Evolutionary conservation across 768 basidiomycete genomes (phyloP).

Genomic region (Termitomyces heimii): DNA sequence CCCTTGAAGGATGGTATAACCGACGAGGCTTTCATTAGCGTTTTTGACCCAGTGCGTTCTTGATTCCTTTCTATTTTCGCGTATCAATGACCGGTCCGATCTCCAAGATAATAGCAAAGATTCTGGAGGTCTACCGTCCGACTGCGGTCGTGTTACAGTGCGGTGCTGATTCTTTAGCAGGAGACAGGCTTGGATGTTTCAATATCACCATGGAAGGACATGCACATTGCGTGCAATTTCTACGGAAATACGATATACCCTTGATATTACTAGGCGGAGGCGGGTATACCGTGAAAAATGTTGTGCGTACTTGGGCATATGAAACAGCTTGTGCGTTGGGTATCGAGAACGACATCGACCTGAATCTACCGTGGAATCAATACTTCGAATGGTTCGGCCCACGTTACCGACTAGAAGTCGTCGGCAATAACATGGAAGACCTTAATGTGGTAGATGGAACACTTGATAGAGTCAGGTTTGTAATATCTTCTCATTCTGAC

Average conservation of each 20-base stretch:
- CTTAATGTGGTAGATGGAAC: conserved; percentile 78
- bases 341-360: conserved; percentile 69
- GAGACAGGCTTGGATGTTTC: conserved; percentile 94
- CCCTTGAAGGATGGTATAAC: conserved; percentile 93
- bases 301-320: conserved; percentile 91
- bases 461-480: conserved; percentile 73
- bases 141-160: conserved; percentile 90
- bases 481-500: conserved; percentile 5
- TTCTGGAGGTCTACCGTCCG: conserved; percentile 85
- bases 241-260: conserved; percentile 78
- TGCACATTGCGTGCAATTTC: conserved; percentile 83
- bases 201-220: conserved; percentile 96
- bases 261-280: conserved; percentile 92
- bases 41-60: conserved; percentile 85
- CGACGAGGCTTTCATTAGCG: conserved; percentile 77
- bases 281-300: conserved; percentile 96
- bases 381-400: conserved; percentile 99
- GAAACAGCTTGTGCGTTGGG: conserved; percentile 96
- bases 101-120: conserved; percentile 68
- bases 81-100: neutral
- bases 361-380: conserved; percentile 77
- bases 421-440: conserved; percentile 92
- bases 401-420: conserved; percentile 87
- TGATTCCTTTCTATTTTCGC: neutral
- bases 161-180: conserved; percentile 91